Base-by-base conservation (phyloP, 768 basidiomycete species). In the Trametopsis cervina region DNA sequence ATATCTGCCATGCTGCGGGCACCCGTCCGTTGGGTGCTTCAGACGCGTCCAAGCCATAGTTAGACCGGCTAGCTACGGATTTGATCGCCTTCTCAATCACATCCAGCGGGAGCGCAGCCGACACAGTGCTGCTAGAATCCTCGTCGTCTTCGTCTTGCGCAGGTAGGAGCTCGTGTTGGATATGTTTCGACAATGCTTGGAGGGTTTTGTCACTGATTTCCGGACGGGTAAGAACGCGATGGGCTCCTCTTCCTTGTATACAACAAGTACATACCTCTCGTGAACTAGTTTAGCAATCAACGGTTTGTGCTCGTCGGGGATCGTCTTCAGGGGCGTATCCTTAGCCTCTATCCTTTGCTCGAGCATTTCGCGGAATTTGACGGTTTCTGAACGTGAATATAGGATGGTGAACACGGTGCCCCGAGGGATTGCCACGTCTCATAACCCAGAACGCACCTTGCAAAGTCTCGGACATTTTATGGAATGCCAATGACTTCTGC, bases 201-300 rank as follows among this genome's bases (percentile, higher is more conserved):
- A 83, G 57, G 0, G 80, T 74, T 65, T 88, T 90, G 62, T 92
- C 89, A 57, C 91, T 95, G 50, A 44, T 24, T 56, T 7, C 17
- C 50, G 3, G 37, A 45, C n/a, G 12, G 10, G 15, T 33, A 35
- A 17, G 11, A n/a, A 9, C 39, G 42, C 36, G 33, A n/a, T 12
- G 24, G 15, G 18, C 26, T 33, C 6, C 42, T 15, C 18, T 43
- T 37, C 18, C 22, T 17, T 24, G 40, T 13, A 11, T 21, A 41
- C 20, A 13, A 41, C 12, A 41, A 20, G 12, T 13, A 56, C 70
- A 45, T 42, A 90, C 92, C 90, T 92, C 67, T 95, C 92, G 54
- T 91, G 86, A 0, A 79, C 79, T 35, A 92, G 65, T 63, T 92
- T 91, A 4, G 81, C 90, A 55, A 95, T 77, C 21, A 94, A 66